phyloP scores from a whole-genome alignment of 2,329 filamentous ascomycete genomes.

The Rutstroemia sp. region DNA sequence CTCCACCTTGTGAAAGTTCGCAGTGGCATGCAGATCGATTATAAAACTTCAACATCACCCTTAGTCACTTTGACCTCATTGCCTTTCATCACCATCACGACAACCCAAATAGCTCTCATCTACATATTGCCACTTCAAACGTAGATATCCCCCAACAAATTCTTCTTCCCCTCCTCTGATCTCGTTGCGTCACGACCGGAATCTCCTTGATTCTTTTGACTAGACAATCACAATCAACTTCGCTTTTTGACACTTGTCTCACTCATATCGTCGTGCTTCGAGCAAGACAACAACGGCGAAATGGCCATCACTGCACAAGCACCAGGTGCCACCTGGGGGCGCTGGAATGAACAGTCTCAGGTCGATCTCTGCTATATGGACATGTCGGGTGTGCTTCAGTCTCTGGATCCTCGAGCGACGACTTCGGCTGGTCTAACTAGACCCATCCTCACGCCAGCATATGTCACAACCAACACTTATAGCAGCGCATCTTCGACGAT shows the following conservation, averaged over 20 bases:
- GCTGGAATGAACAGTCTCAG: conserved; percentile 41
- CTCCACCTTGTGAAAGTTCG: not conserved
- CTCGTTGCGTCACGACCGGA: no score
- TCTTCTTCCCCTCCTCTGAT: no score
- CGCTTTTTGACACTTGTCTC: not conserved
- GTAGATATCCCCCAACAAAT: no score
- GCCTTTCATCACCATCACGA: not conserved
- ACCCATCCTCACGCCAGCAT: conserved; percentile 39
- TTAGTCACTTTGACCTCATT: not conserved
- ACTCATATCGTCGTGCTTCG: conserved; percentile 23
- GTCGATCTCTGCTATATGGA: conserved; percentile 35
- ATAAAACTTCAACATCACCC: not conserved
- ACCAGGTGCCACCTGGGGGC: conserved; percentile 44
- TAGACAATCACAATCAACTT: not conserved
- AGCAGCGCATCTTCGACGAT: conserved; percentile 37
- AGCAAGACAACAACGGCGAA: conserved; percentile 31
- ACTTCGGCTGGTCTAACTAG: conserved; percentile 34
- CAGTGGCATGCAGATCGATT: conserved; percentile 1
- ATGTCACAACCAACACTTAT: conserved; percentile 36
- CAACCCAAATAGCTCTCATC: not conserved
- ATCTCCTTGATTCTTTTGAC: not conserved
- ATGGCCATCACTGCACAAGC: conserved; percentile 44
- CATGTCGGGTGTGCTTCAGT: conserved; percentile 36
- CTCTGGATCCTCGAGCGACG: conserved; percentile 39
- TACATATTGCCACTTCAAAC: no score